These are phyloP conservation scores for Rutstroemia sp. DNA, from an alignment of 2,329 filamentous ascomycete genomes.

Conservation along the genomic window DNA sequence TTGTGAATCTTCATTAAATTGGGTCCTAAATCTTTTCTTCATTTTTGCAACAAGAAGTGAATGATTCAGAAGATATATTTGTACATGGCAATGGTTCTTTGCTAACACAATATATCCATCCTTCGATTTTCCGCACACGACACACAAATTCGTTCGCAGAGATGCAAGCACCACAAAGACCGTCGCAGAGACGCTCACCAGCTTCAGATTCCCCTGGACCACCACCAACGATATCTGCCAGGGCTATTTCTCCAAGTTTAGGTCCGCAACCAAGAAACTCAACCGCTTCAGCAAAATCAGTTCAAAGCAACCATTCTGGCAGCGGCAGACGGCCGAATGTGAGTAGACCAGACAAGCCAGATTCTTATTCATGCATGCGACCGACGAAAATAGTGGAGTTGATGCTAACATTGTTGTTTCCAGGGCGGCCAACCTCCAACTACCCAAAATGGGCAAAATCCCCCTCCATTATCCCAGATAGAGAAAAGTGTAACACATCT, in stretches of 20 bases:
- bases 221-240: constrained; percentile 46
- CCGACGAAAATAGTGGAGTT: not conserved
- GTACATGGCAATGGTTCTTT: constrained; percentile 10
- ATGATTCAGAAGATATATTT: not conserved
- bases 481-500: constrained; percentile 98
- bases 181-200: constrained; percentile 55
- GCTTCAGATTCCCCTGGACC: constrained; percentile 49
- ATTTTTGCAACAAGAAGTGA: not conserved
- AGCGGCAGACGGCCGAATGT: constrained; percentile 48
- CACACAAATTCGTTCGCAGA: constrained; percentile 13
- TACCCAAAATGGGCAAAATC: constrained; percentile 17
- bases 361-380: too few species aligned
- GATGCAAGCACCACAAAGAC: constrained; percentile 50
- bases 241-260: constrained; percentile 49
- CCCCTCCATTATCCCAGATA: constrained; percentile 68
- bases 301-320: constrained; percentile 39
- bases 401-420: constrained; percentile 7
- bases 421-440: constrained; percentile 16
- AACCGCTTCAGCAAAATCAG: constrained; percentile 56
- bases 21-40: too few species aligned
- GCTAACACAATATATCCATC: constrained; percentile 1
- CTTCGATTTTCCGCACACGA: not conserved
- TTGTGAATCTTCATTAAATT: too few species aligned
- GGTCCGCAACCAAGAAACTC: constrained; percentile 55
- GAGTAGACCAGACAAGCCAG: constrained; percentile 31